A percentile compares a stretch with the other conserved stretches of the same genome.
Conservation (phyloP, 176 grass and related monocot species). For the Musa itinerans region DNA sequence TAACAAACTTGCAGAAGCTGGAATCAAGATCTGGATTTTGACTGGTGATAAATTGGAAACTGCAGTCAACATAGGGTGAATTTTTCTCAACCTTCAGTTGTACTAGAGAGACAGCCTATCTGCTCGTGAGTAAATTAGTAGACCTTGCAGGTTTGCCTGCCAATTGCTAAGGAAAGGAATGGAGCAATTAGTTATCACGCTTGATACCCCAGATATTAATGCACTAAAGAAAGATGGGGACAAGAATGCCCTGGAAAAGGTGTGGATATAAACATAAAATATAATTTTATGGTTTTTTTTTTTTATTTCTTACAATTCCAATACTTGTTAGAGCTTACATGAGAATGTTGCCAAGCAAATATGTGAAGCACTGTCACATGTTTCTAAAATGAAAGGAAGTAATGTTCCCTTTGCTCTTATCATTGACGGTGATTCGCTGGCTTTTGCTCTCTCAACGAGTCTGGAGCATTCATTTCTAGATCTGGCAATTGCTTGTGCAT, state of each 20-base stretch:
- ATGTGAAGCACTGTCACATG: slow-evolving; percentile 35
- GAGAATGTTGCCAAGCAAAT: slow-evolving; percentile 36
- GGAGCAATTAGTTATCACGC: slow-evolving; percentile 72
- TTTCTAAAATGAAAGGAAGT: slow-evolving; percentile 12
- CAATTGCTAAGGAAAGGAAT: slow-evolving; percentile 82
- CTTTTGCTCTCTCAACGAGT: slow-evolving; percentile 56
- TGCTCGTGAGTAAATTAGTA: not conserved
- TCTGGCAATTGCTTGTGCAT: slow-evolving; percentile 48
- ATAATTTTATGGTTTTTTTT: not conserved
- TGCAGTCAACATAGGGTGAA: slow-evolving; percentile 86
- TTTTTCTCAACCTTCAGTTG: not conserved
- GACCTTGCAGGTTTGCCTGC: slow-evolving; percentile 60
- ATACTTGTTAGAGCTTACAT: slow-evolving; percentile 2
- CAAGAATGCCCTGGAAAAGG: slow-evolving; percentile 28
- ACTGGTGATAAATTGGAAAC: slow-evolving; percentile 98
- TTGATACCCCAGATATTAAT: slow-evolving; percentile 50
- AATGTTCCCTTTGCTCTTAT: slow-evolving; percentile 65
- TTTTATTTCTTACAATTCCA: not conserved
- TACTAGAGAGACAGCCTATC: not conserved
- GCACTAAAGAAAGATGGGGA: slow-evolving; percentile 43
- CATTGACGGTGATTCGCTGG: slow-evolving; percentile 76
- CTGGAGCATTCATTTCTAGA: slow-evolving; percentile 48
- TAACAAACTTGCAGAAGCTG: slow-evolving; percentile 92
- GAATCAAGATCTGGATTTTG: slow-evolving; percentile 96
- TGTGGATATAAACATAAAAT: not conserved